These are phyloP conservation scores for Gnomoniopsis sp. DNA, from an alignment of 2,329 filamentous ascomycete species.

Conservation along the genomic window DNA sequence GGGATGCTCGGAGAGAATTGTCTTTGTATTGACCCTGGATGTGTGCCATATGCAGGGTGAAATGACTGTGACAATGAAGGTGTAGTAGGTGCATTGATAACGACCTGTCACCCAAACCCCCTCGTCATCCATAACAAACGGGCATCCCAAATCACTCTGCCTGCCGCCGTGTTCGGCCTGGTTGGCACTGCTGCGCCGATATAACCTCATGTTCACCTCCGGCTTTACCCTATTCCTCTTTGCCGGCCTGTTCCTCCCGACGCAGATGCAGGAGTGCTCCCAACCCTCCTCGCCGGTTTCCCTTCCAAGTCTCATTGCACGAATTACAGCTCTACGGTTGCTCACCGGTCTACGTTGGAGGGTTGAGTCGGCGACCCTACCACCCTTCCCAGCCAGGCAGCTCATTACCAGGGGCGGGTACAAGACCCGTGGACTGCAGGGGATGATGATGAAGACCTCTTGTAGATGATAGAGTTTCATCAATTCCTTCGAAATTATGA, in stretches of 20 bases:
- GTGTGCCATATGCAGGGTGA: neutral
- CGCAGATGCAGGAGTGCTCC: neutral
- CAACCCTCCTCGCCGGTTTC: neutral
- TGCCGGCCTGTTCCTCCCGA: conserved; percentile 5
- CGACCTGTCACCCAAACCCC: neutral
- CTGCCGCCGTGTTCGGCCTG: conserved; percentile 2
- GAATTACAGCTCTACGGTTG: too few relatives aligned
- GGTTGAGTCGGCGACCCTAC: neutral
- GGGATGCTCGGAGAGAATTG: neutral
- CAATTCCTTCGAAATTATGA: neutral
- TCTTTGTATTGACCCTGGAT: neutral
- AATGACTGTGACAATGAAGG: neutral
- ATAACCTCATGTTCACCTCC: conserved; percentile 8
- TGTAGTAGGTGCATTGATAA: neutral
- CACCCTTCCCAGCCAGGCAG: neutral
- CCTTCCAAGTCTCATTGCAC: neutral
- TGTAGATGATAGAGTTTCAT: too few relatives aligned
- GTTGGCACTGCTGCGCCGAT: neutral
- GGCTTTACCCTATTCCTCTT: conserved; percentile 1
- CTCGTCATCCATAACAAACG: neutral
- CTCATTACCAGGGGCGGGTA: neutral
- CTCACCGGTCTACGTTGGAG: neutral
- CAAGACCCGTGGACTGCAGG: neutral
- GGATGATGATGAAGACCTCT: neutral
- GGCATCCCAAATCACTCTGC: too few relatives aligned